Base-by-base conservation (phyloP, 768 basidiomycete genomes). In the Russula sp. region DNA sequence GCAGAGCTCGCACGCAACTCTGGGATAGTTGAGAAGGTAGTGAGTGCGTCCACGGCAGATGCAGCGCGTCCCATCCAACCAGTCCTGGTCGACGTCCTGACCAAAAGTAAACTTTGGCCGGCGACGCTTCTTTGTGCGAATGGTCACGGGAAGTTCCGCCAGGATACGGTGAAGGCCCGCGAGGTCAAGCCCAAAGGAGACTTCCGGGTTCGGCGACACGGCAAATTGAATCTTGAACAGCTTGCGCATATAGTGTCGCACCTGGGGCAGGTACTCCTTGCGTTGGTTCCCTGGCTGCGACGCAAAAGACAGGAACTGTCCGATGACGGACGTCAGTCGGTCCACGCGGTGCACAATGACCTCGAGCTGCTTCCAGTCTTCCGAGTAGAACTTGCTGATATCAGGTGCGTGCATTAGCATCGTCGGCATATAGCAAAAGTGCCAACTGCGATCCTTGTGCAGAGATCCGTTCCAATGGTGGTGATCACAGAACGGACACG, bases 381-480 rank as follows among this genome's bases (percentile, higher is more conserved):
- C 81, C 6, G 89, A 90, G 71, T 91, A 92, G 67, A 85, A 79
- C 72, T 82, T 85, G 14, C 88, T 84, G 61, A 93, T 79, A 43
- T 89, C 87, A 1, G 91, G 88, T n/a, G 90, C 91, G 51, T 77
- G 80, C 29, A 80, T 70, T 18, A 90, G 78, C 63, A 91, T 82
- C 29, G 81, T 78, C 2, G 90, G 87, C 29, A 93, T 79, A 73
- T 82, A 90, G 70, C 84, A 87, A 73, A 87, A 93, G 69, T 93
- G 89, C 83, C 84, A 93, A 66, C 79, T 87, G 51, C 91, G 84
- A 65, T 88, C 82, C 72, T 91, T 92, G 70, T 84, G 83, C 56
- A 93, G 85, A 3, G 87, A 81, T 20, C 90, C 90, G 67, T 93
- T 90, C 90, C 90, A 93, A 69, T 93, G 91, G 64, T 91, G 87